A percentile compares a stretch with the other conserved stretches of the same genome.
Evolutionary conservation across 2,329 filamentous ascomycete species (phyloP).

Genomic region (Hypomyces perniciosus): DNA sequence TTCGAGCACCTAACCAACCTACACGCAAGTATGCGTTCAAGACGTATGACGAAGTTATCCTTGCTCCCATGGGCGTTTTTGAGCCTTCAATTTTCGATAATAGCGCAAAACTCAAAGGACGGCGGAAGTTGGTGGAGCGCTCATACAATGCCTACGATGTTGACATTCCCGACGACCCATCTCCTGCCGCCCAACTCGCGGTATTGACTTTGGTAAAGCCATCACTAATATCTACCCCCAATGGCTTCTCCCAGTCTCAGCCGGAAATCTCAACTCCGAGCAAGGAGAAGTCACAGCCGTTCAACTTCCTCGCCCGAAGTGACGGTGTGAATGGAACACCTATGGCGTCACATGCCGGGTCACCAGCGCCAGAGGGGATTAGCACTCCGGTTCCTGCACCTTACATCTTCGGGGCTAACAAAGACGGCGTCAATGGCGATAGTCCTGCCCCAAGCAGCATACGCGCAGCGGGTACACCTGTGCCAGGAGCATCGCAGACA

Average conservation of each 20-base stretch:
- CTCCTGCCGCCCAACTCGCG: conserved; percentile 74
- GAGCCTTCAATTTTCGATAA: conserved; percentile 84
- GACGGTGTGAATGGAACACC: conserved; percentile 71
- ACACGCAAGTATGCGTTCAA: conserved; percentile 95
- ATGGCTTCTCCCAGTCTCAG: conserved; percentile 38
- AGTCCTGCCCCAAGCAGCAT: conserved; percentile 49
- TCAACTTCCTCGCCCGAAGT: conserved; percentile 61
- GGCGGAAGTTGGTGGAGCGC: conserved; percentile 74
- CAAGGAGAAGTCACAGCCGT: conserved; percentile 59
- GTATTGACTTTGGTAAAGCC: conserved; percentile 56
- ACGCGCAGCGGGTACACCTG: conserved; percentile 43
- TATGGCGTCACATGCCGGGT: conserved; percentile 77
- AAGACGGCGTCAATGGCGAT: conserved; percentile 39
- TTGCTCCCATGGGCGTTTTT: conserved; percentile 94
- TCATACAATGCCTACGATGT: conserved; percentile 94
- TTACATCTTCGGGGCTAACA: conserved; percentile 48
- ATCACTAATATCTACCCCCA: conserved; percentile 42
- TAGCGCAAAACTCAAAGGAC: conserved; percentile 67
- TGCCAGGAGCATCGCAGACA: conserved; percentile 27
- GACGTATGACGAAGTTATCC: conserved; percentile 89
- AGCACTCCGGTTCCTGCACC: conserved; percentile 59
- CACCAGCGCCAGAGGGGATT: conserved; percentile 72
- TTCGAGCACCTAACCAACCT: conserved; percentile 79
- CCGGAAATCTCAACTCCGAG: conserved; percentile 51
- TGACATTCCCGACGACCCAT: conserved; percentile 78